Base-by-base conservation (phyloP, 495 filamentous ascomycete species). In the Penicillium diatomitis region DNA sequence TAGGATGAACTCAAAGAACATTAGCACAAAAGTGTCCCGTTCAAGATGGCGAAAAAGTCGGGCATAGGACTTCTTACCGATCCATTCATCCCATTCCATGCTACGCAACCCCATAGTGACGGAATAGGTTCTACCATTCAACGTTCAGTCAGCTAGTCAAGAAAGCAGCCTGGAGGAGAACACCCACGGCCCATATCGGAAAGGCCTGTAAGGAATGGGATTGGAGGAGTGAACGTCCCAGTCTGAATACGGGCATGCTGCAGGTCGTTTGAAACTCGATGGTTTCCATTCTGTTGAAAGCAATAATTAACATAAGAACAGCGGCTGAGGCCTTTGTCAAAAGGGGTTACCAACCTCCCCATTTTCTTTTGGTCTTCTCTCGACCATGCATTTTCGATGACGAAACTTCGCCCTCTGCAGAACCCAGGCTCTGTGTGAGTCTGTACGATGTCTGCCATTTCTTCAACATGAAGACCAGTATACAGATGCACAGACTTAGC, bases 51-150 rank as follows among this genome's bases (percentile, higher is more conserved):
- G 27, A 4, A n/a, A 32, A 8, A 28, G 8, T 9, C 9, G 0
- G 11, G 1, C 11, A 6, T 9, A 9, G 12, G 12, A 27, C 6
- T 30, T 44, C 60, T 51, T 46, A 76, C 69, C 81, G 53, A 94
- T 92, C 88, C 88, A 95, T 35, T 88, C 85, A 55, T 84, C 80
- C 72, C 83, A 87, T 51, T 84, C 76, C 75, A 92, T 79, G 27
- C 74, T 81, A 40, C 87, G 77, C 9, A 95, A 71, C 2, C 89
- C 89, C 85, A 95, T 88, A 2, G 86, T 94, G 48, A 90, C 76
- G 58, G 87, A 81, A 55, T 86, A 84, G 33, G 79, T 78, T 3
- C 71, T 72, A 42, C 41, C 20, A 20, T 20, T 20, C 20, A 20
- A 20, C 20, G 20, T 20, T 20, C 20, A 20, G 20, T 20, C 20